These are phyloP conservation scores for Populus hybrid DNA, from an alignment of 441 rosid genomes.

Conservation along the genomic window DNA sequence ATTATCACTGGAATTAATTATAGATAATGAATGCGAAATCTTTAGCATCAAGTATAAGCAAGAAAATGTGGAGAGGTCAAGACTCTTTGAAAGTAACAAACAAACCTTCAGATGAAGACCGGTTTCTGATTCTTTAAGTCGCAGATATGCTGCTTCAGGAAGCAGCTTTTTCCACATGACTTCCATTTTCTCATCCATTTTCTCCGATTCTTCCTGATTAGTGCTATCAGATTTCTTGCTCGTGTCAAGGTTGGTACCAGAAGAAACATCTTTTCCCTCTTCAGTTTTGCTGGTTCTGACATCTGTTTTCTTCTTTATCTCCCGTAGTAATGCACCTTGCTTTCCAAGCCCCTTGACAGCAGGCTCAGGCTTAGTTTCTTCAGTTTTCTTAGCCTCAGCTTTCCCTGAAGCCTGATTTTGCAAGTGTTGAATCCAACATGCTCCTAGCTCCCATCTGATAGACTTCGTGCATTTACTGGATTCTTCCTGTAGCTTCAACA, in stretches of 20 bases:
- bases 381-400: conserved; percentile 63
- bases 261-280: conserved; percentile 33
- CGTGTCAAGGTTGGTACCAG: conserved; percentile 31
- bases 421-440: conserved; percentile 70
- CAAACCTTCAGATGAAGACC: conserved; percentile 64
- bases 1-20: background rate
- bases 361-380: conserved; percentile 49
- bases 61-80: background rate
- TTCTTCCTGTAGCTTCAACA: conserved; percentile 44
- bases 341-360: conserved; percentile 38
- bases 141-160: conserved; percentile 44
- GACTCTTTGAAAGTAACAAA: conserved; percentile 16
- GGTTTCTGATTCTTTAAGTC: conserved; percentile 48
- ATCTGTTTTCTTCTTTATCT: conserved; percentile 56
- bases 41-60: background rate
- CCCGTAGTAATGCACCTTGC: conserved; percentile 69
- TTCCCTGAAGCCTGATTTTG: conserved; percentile 66
- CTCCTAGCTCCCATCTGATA: conserved; percentile 71
- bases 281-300: conserved; percentile 36
- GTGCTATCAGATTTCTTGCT: conserved; percentile 49
- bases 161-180: conserved; percentile 45
- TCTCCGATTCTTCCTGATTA: conserved; percentile 34
- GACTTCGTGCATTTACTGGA: conserved; percentile 27
- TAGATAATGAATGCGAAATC: background rate
- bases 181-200: conserved; percentile 31